phyloP scores from a whole-genome alignment of 805 yeast species.

The Saccharomycopsis babjevae region DNA sequence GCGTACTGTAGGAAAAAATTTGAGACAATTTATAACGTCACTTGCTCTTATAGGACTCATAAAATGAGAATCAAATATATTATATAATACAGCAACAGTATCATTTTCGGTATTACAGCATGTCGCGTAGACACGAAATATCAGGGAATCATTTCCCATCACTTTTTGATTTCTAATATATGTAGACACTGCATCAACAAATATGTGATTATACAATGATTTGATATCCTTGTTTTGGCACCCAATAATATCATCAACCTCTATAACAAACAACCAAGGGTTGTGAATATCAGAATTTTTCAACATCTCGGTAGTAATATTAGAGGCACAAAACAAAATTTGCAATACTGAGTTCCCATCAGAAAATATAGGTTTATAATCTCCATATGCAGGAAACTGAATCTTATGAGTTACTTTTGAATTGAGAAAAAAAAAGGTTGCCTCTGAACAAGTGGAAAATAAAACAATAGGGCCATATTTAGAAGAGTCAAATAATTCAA shows the following conservation, averaged over 20 bases:
- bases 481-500: neutral
- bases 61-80: neutral
- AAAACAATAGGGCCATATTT: neutral
- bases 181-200: neutral
- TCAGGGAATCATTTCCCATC: neutral
- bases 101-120: neutral
- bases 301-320: neutral
- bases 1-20: neutral
- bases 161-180: neutral
- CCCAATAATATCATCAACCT: neutral
- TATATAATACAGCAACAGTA: neutral
- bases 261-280: neutral
- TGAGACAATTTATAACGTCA: neutral
- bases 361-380: neutral
- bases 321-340: neutral
- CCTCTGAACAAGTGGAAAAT: neutral
- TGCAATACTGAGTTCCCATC: neutral
- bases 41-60: neutral
- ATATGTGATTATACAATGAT: neutral
- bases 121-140: neutral
- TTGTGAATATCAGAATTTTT: neutral
- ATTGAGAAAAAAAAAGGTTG: neutral
- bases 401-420: neutral
- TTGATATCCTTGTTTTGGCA: neutral
- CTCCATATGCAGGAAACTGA: neutral